Percentiles rank a stretch among this genome's conserved stretches.
Evolutionary conservation across 805 yeast species (phyloP).

Genomic region (Hemisphaericaspora nanyangensis): DNA sequence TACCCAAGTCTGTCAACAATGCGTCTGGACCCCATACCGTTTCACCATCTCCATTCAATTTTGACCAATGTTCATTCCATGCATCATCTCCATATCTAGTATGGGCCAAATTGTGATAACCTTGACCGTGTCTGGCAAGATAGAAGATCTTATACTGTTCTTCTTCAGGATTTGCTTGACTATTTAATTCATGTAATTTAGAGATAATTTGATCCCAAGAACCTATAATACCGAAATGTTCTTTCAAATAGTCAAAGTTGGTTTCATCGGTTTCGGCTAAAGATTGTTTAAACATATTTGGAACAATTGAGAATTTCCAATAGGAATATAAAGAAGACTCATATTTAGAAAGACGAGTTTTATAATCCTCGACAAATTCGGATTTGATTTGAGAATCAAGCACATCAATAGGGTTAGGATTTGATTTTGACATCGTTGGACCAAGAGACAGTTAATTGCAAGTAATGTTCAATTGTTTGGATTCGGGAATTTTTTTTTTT

Average conservation of each 20-base stretch:
- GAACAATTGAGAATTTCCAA: conserved; percentile 40
- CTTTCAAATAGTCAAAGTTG: conserved; percentile 38
- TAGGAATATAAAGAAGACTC: conserved; percentile 8
- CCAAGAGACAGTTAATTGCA: not conserved
- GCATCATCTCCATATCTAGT: conserved; percentile 40
- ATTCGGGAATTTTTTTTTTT: too few relatives aligned
- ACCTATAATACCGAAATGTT: conserved; percentile 39
- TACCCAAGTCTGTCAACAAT: conserved; percentile 44
- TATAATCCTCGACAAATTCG: conserved; percentile 14
- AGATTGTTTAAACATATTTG: conserved; percentile 44
- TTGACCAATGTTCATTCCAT: conserved; percentile 47
- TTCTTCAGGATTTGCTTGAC: conserved; percentile 12
- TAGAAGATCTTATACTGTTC: conserved; percentile 43
- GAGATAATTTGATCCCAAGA: conserved; percentile 32
- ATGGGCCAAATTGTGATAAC: conserved; percentile 48
- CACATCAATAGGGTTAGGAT: conserved; percentile 25
- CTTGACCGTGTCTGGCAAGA: conserved; percentile 54
- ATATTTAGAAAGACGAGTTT: conserved; percentile 5
- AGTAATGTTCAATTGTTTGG: too few relatives aligned
- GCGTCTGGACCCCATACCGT: conserved; percentile 52
- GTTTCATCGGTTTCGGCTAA: conserved; percentile 37
- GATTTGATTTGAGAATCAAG: conserved; percentile 24
- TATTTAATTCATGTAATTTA: conserved; percentile 35
- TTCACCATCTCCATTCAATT: conserved; percentile 42
- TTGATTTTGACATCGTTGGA: conserved; percentile 4